phyloP scores from a whole-genome alignment of 1,284 basidiomycete species.

The Boletellus dicymbophilus region DNA sequence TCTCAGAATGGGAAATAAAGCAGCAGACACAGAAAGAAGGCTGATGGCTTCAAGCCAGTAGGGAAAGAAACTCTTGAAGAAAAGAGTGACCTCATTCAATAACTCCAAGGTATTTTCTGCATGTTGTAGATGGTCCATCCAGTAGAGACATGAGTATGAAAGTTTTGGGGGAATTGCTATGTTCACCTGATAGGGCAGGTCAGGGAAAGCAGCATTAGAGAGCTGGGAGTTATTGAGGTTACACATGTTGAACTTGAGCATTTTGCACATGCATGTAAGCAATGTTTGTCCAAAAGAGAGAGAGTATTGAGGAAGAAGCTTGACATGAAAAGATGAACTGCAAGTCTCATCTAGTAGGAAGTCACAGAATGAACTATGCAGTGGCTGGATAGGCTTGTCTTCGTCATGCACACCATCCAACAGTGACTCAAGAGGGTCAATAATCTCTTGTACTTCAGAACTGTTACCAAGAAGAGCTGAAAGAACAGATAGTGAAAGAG shows the following conservation, averaged over 20 bases:
- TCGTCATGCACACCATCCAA: not conserved
- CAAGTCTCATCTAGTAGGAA: not conserved
- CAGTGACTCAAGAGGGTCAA: not conserved
- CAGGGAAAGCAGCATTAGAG: not conserved
- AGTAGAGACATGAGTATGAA: not conserved
- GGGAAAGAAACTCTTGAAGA: not conserved
- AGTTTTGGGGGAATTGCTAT: not conserved
- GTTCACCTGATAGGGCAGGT: not conserved
- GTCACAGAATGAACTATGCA: not conserved
- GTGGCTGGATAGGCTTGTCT: not conserved
- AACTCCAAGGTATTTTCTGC: not conserved
- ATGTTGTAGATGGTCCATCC: not conserved
- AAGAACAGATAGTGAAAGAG: not conserved
- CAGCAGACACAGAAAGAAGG: too few relatives aligned
- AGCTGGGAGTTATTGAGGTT: not conserved
- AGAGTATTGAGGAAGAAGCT: not conserved
- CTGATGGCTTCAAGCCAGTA: too few relatives aligned
- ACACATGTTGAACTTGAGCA: conserved; percentile 1
- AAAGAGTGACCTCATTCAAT: not conserved
- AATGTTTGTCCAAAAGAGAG: not conserved
- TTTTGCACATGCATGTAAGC: not conserved
- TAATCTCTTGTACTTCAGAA: not conserved
- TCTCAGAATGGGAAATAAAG: not conserved
- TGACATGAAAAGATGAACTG: not conserved
- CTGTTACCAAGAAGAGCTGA: not conserved